These are phyloP conservation scores for Cerrena zonata DNA, from an alignment of 1,284 basidiomycete genomes.

Conservation along the genomic window DNA sequence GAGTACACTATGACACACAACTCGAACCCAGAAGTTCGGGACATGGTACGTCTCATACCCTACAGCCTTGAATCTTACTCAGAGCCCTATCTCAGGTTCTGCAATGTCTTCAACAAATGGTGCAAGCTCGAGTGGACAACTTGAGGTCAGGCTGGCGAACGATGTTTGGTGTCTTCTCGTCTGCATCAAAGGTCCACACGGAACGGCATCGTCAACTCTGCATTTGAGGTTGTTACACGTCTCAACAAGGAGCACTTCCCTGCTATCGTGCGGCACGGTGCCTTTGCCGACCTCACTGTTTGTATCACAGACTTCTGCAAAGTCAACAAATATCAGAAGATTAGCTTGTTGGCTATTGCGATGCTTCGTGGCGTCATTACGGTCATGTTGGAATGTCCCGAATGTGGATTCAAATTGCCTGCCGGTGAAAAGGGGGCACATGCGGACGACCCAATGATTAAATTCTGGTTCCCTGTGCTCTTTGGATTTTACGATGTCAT, in stretches of 20 bases:
- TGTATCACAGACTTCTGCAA: conserved; percentile 99
- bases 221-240: conserved; percentile 92
- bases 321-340: conserved; percentile 97
- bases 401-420: conserved; percentile 59
- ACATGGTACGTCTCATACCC: conserved; percentile 66
- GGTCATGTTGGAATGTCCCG: conserved; percentile 82
- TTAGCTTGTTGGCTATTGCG: conserved; percentile 91
- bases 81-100: conserved; percentile 56
- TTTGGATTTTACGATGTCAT: conserved; percentile 99
- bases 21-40: conserved; percentile 88
- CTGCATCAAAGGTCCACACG: conserved; percentile 91
- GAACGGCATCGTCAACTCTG: conserved; percentile 90
- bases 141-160: conserved; percentile 98
- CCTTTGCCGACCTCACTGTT: conserved; percentile 92
- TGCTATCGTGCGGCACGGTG: conserved; percentile 86
- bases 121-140: conserved; percentile 90
- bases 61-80: conserved; percentile 2
- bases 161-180: conserved; percentile 97
- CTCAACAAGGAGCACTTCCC: conserved; percentile 88
- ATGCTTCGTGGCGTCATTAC: conserved; percentile 92
- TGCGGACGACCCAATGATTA: conserved; percentile 81
- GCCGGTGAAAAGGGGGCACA: conserved; percentile 34
- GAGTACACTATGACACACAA: conserved; percentile 98
- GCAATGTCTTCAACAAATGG: conserved; percentile 98
- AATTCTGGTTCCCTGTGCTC: conserved; percentile 94